Percentiles rank a stretch among this genome's conserved stretches.
Evolutionary conservation across 148 eudicot species (phyloP).

Genomic region (Rhododendron williamsianum): DNA sequence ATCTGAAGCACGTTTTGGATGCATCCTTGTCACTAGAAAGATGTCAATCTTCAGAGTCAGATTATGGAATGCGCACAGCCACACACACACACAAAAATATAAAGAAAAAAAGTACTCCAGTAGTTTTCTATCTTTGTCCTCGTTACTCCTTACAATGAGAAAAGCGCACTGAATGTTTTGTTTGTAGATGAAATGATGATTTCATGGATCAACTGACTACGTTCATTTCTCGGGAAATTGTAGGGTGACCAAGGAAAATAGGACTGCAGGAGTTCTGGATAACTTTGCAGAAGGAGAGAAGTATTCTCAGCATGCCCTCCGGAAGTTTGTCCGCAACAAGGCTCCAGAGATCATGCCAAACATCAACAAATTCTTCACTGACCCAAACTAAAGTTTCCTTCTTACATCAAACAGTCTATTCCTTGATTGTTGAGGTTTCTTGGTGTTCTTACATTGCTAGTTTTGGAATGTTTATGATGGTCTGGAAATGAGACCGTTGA

Average conservation of each 20-base stretch:
- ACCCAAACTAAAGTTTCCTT: slow-evolving; percentile 38
- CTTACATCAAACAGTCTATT: not conserved
- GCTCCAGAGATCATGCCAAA: slow-evolving; percentile 78
- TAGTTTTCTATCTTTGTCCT: not conserved
- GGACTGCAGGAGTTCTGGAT: slow-evolving; percentile 79
- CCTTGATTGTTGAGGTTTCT: not conserved
- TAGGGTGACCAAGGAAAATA: slow-evolving; percentile 80
- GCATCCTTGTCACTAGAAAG: not conserved
- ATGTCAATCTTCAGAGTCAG: not conserved
- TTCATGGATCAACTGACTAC: not conserved
- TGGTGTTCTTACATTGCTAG: not conserved
- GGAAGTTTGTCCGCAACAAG: slow-evolving; percentile 68
- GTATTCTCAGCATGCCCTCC: slow-evolving; percentile 51
- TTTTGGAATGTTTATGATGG: not conserved
- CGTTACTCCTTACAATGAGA: not conserved
- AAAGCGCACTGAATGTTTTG: not conserved
- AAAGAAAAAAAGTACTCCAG: too few species aligned
- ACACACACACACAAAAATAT: not conserved
- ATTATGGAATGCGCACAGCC: not conserved
- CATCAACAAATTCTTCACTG: slow-evolving; percentile 59
- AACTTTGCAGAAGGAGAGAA: slow-evolving; percentile 68
- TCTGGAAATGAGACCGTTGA: not conserved
- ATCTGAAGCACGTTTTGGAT: not conserved
- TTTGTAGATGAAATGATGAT: not conserved
- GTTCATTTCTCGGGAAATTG: not conserved